Evolutionary conservation across 192 early-diverging fungal species (phyloP).

Genomic region (Coemansia sp.): DNA sequence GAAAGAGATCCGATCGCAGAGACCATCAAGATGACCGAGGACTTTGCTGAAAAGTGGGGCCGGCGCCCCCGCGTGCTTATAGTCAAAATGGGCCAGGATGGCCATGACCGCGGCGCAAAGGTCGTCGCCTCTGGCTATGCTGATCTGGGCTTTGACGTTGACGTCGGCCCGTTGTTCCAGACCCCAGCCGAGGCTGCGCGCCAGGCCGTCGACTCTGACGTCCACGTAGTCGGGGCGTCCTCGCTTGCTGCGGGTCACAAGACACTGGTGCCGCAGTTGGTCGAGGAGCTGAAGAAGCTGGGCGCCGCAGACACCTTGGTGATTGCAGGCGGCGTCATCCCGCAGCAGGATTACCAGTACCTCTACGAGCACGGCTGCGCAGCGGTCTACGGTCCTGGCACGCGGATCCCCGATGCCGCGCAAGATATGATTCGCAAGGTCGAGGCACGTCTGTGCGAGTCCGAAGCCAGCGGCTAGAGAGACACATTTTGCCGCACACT

Average conservation of each 20-base stretch:
- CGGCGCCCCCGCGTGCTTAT: constrained; percentile 88
- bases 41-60: constrained; percentile 73
- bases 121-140: constrained; percentile 90
- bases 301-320: constrained; percentile 76
- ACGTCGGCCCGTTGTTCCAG: constrained; percentile 87
- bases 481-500: not conserved
- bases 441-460: constrained; percentile 37
- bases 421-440: constrained; percentile 80
- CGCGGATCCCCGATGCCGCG: constrained; percentile 81
- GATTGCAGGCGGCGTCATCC: constrained; percentile 87
- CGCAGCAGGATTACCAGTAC: constrained; percentile 86
- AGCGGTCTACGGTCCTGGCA: constrained; percentile 88
- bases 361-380: constrained; percentile 79
- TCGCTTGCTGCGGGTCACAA: constrained; percentile 92
- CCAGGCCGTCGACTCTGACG: constrained; percentile 89
- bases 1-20: constrained; percentile 61
- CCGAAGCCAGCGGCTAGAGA: constrained; percentile 7
- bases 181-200: constrained; percentile 88
- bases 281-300: constrained; percentile 75
- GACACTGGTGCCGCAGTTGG: constrained; percentile 80
- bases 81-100: constrained; percentile 94
- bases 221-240: constrained; percentile 85
- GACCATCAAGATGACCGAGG: constrained; percentile 66
- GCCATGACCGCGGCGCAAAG: constrained; percentile 93
- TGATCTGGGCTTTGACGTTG: constrained; percentile 91